A percentile compares a stretch with the other conserved stretches of the same genome.
Conservation (phyloP, 2,329 filamentous ascomycete species). For the Alternaria conjuncta region DNA sequence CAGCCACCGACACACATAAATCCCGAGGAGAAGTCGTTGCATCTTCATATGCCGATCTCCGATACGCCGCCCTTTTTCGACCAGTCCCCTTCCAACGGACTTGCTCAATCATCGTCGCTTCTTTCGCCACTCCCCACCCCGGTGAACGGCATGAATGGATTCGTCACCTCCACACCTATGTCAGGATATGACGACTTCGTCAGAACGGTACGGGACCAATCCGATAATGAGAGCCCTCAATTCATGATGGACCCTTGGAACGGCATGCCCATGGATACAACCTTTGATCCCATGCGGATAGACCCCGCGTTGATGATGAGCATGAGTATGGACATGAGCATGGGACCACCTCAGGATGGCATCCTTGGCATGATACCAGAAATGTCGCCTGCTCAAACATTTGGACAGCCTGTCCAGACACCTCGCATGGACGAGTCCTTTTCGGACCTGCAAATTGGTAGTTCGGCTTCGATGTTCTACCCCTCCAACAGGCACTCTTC, state of each 20-base stretch:
- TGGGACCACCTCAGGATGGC: slow-evolving; percentile 49
- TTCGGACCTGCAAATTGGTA: slow-evolving; percentile 55
- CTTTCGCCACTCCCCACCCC: slow-evolving; percentile 50
- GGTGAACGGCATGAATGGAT: slow-evolving; percentile 48
- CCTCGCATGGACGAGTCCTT: slow-evolving; percentile 56
- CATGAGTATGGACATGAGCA: slow-evolving; percentile 54
- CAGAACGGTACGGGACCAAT: slow-evolving; percentile 47
- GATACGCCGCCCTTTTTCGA: slow-evolving; percentile 52
- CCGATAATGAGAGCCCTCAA: slow-evolving; percentile 53
- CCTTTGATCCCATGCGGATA: slow-evolving; percentile 53
- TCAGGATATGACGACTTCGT: slow-evolving; percentile 56
- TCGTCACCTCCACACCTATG: slow-evolving; percentile 54
- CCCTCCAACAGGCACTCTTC: slow-evolving; percentile 50
- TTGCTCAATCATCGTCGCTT: slow-evolving; percentile 35
- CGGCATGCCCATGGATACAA: slow-evolving; percentile 53
- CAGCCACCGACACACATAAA: slow-evolving; percentile 39
- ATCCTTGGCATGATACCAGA: slow-evolving; percentile 56
- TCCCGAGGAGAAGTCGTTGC: slow-evolving; percentile 42
- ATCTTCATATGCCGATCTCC: slow-evolving; percentile 32
- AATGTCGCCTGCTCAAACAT: slow-evolving; percentile 46
- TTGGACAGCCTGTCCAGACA: slow-evolving; percentile 51
- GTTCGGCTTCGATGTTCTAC: slow-evolving; percentile 51
- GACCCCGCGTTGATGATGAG: slow-evolving; percentile 55
- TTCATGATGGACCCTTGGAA: slow-evolving; percentile 58
- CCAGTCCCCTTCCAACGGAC: slow-evolving; percentile 46